These are phyloP conservation scores for Camellia oleifera DNA, from an alignment of 179 eudicot genomes.

Conservation along the genomic window DNA sequence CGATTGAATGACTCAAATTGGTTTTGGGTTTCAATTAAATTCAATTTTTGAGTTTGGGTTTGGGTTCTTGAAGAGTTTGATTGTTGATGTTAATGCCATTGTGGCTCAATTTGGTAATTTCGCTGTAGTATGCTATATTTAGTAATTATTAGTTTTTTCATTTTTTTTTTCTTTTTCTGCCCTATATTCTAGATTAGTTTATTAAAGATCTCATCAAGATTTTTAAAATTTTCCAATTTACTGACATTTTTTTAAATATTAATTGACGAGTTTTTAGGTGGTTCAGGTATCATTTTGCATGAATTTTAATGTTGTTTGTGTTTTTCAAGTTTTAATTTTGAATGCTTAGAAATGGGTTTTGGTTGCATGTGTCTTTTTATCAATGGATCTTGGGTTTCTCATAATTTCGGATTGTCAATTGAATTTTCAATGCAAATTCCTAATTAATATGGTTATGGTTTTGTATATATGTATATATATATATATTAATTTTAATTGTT, in stretches of 20 bases:
- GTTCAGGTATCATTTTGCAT: background rate
- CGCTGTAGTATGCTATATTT: background rate
- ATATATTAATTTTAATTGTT: background rate
- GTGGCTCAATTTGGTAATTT: background rate
- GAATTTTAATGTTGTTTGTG: background rate
- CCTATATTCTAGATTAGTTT: background rate
- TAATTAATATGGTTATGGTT: background rate
- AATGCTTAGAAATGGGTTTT: constrained; percentile 2
- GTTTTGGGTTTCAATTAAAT: background rate
- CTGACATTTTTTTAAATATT: background rate
- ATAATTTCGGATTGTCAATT: background rate
- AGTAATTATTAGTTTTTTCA: background rate
- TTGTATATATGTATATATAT: background rate
- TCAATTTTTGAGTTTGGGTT: background rate
- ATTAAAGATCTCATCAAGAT: background rate
- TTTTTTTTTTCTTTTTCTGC: background rate
- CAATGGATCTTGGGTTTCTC: constrained; percentile 6
- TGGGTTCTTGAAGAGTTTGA: constrained; percentile 9
- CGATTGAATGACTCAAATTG: background rate
- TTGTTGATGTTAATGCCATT: background rate
- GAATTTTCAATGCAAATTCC: background rate
- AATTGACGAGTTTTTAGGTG: background rate
- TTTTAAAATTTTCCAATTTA: background rate
- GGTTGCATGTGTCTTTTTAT: constrained; percentile 14
- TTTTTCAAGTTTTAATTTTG: constrained; percentile 4